phyloP scores from a whole-genome alignment of 495 filamentous ascomycete genomes.

The Lophium mytilinum region DNA sequence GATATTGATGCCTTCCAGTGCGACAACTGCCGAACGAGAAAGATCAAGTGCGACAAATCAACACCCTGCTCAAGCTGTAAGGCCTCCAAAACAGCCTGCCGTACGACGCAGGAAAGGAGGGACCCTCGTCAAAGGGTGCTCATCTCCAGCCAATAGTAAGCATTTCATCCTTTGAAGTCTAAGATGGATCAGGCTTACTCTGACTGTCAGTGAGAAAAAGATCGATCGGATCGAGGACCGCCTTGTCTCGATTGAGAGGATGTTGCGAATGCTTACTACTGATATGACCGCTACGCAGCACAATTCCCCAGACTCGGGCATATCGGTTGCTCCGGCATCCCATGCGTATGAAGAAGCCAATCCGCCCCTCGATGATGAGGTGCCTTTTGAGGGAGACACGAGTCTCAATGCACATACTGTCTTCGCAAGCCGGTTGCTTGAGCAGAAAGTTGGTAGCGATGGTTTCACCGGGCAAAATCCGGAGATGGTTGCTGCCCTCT shows the following conservation, averaged over 20 bases:
- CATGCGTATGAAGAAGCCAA: not conserved
- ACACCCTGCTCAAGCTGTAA: constrained; percentile 43
- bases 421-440: constrained; percentile 55
- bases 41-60: constrained; percentile 41
- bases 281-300: constrained; percentile 6
- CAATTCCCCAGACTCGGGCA: constrained; percentile 28
- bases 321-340: not conserved
- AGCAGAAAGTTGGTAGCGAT: constrained; percentile 44
- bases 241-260: constrained; percentile 49
- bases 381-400: constrained; percentile 50
- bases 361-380: not conserved
- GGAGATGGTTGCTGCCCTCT: constrained; percentile 46
- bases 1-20: constrained; percentile 3
- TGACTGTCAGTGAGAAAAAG: constrained; percentile 50
- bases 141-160: constrained; percentile 62
- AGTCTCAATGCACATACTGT: constrained; percentile 54
- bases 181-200: not conserved
- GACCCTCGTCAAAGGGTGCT: constrained; percentile 55
- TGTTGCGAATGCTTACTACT: constrained; percentile 27
- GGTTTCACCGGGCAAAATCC: constrained; percentile 47
- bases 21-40: constrained; percentile 19
- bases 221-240: constrained; percentile 59
- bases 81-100: constrained; percentile 39
- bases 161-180: not conserved
- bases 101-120: constrained; percentile 53